Conservation (phyloP, 2,329 filamentous ascomycete genomes). For the Chaetomium sp. region DNA sequence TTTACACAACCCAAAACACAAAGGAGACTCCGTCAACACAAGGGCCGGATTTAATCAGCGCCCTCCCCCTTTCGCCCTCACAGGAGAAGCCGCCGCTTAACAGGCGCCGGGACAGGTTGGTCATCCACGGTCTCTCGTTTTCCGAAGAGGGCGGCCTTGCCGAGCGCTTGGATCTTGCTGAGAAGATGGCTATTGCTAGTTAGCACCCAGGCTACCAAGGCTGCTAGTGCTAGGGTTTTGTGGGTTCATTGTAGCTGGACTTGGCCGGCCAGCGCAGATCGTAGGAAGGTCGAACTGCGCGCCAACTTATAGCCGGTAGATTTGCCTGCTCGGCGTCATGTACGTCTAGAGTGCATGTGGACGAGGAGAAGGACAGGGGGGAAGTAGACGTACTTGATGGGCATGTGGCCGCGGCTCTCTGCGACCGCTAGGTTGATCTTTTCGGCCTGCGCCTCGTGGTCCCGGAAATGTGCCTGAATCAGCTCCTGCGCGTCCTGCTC, state of each 20-base stretch:
- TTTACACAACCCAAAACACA: not conserved
- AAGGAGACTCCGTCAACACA: not conserved
- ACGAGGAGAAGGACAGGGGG: slow-evolving; percentile 21
- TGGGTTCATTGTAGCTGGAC: not conserved
- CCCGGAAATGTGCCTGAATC: slow-evolving; percentile 62
- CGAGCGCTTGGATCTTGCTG: slow-evolving; percentile 54
- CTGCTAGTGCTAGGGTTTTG: not conserved
- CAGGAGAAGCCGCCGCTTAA: slow-evolving; percentile 50
- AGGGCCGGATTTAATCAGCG: too few species aligned
- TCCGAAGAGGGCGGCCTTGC: slow-evolving; percentile 43
- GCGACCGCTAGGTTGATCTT: slow-evolving; percentile 57
- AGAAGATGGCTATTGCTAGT: slow-evolving; percentile 53
- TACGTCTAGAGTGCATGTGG: not conserved
- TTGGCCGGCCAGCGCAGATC: not conserved
- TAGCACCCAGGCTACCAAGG: slow-evolving; percentile 37
- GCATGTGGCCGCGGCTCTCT: slow-evolving; percentile 58
- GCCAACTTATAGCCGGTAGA: not conserved
- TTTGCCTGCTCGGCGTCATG: slow-evolving; percentile 1
- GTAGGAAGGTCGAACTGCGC: slow-evolving; percentile 24
- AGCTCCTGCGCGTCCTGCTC: slow-evolving; percentile 55
- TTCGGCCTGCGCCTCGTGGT: slow-evolving; percentile 60
- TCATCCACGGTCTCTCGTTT: slow-evolving; percentile 42
- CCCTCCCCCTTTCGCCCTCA: slow-evolving; percentile 31
- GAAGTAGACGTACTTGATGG: slow-evolving; percentile 55
- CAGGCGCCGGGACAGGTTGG: slow-evolving; percentile 44